Percentiles rank a stretch among this genome's conserved stretches.
Conservation (phyloP, 2,329 filamentous ascomycete genomes). For the Colletotrichum siamense region DNA sequence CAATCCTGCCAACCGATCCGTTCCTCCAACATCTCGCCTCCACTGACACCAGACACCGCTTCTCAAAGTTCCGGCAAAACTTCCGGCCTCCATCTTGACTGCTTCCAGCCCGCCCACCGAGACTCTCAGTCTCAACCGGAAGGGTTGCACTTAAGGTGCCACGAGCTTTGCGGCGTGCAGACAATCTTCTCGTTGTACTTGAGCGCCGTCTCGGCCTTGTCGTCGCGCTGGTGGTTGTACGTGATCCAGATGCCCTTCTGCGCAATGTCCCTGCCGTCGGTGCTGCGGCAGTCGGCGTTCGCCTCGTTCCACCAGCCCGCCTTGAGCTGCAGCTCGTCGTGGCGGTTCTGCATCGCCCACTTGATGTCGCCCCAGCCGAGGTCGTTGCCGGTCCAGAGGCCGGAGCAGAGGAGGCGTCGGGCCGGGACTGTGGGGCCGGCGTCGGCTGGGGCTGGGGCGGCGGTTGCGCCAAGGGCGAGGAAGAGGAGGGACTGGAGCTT, state of each 20-base stretch:
- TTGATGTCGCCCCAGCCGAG: not conserved
- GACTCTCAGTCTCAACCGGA: not conserved
- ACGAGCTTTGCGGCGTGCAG: not conserved
- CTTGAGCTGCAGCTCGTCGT: not conserved
- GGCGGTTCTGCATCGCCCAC: not conserved
- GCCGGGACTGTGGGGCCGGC: not conserved
- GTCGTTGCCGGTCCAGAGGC: not conserved
- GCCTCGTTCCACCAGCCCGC: not conserved
- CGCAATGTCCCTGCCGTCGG: not conserved
- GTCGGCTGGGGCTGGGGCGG: not conserved
- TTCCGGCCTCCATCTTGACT: not conserved
- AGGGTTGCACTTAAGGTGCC: not conserved
- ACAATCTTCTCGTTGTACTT: not conserved
- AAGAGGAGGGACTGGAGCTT: not conserved
- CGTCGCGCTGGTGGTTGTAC: not conserved
- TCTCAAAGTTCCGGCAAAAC: too few relatives aligned
- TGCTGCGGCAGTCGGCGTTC: not conserved
- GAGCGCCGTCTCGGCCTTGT: not conserved
- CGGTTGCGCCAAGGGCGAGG: not conserved
- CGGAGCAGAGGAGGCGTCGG: not conserved
- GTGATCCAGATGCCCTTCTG: not conserved
- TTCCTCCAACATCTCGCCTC: too few relatives aligned
- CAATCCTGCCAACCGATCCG: not conserved
- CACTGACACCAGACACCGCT: too few relatives aligned
- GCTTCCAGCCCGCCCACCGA: fast-evolving